Base-by-base conservation (phyloP, 768 basidiomycete species). In the Holtermanniella nyarrowii region DNA sequence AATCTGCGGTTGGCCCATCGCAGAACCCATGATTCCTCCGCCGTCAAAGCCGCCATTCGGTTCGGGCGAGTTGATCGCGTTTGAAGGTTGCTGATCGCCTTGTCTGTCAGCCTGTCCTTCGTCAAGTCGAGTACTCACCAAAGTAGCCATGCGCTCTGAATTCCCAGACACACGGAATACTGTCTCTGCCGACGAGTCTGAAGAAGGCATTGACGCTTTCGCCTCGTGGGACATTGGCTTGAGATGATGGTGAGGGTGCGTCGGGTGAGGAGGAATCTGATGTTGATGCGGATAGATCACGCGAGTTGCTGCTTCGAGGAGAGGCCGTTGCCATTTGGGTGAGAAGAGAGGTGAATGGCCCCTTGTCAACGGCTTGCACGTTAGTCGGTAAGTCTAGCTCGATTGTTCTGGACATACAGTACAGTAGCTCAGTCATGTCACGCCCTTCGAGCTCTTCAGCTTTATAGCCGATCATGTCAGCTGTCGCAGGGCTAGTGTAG, bases 341-440 rank as follows among this genome's bases (percentile, higher is more conserved):
- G 61, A 45, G 61, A 61, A 25, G 64, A 52, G 23, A 44, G 59
- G 60, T 23, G 2, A 16, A 23, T 11, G 12, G 13, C 31, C 16
- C 10, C 10, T 37, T 46, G 46, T 57, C 39, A 40, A 46, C 22
- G 31, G 26, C 4, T 26, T 24, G 12, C 26, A 5, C 22, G 16
- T 22, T 21, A 18, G 40, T 48, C 10, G 49, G 25, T 5, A 7
- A 44, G 14, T 14, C 4, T 14, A n/a, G 21, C 7, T 11, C 24
- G 1, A 42, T 2, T 14, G 7, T 21, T 37, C 13, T 3, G 44
- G 7, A 64, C 62, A 22, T 26, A 69, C 68, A 45, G 55, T 54
- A 66, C 21, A 71, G 62, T 3, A 69, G 40, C 16, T 71, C 66
- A 5, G 67, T 52, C 50, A 67, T 69, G 43, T 71, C 70, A 3